Evolutionary conservation across 2,329 filamentous ascomycete species (phyloP).

Genomic region (Microthyrium microscopicum): DNA sequence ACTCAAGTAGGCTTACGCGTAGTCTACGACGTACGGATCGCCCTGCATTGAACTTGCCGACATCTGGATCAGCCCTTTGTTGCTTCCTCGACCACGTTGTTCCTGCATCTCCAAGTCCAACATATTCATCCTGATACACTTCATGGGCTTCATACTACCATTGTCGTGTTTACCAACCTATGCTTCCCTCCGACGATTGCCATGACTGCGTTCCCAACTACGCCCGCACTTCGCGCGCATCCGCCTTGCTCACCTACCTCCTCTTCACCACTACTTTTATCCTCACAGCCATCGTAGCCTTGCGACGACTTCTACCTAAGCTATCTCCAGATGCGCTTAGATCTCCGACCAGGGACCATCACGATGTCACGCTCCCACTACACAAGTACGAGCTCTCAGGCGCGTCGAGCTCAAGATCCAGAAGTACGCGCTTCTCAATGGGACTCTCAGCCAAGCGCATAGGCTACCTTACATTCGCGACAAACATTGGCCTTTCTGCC

Average conservation of each 20-base stretch:
- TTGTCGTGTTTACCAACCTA: too few species aligned
- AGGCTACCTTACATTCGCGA: constrained; percentile 42
- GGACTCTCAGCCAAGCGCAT: constrained; percentile 13
- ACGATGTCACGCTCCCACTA: constrained; percentile 10
- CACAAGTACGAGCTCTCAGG: constrained; percentile 10
- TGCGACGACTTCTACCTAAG: constrained; percentile 55
- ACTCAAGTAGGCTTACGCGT: too few species aligned
- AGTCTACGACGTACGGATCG: too few species aligned
- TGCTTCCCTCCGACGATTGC: constrained; percentile 28
- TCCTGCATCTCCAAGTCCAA: too few species aligned
- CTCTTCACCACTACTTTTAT: constrained; percentile 59
- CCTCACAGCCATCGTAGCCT: constrained; percentile 43
- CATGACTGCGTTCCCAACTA: constrained; percentile 41
- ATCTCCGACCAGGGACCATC: constrained; percentile 9
- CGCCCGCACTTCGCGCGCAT: constrained; percentile 24
- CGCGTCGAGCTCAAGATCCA: constrained; percentile 9
- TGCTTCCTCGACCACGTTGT: too few species aligned
- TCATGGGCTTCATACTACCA: too few species aligned
- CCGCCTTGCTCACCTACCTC: constrained; percentile 41
- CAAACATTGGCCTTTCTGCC: constrained; percentile 59
- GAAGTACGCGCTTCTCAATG: neutral
- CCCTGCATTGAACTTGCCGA: too few species aligned
- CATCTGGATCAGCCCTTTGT: too few species aligned
- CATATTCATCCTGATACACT: too few species aligned
- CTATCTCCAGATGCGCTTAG: constrained; percentile 36